A percentile compares a stretch with the other conserved stretches of the same genome.
Evolutionary conservation across 495 filamentous ascomycete species (phyloP).

Genomic region (Tricharina praecox): DNA sequence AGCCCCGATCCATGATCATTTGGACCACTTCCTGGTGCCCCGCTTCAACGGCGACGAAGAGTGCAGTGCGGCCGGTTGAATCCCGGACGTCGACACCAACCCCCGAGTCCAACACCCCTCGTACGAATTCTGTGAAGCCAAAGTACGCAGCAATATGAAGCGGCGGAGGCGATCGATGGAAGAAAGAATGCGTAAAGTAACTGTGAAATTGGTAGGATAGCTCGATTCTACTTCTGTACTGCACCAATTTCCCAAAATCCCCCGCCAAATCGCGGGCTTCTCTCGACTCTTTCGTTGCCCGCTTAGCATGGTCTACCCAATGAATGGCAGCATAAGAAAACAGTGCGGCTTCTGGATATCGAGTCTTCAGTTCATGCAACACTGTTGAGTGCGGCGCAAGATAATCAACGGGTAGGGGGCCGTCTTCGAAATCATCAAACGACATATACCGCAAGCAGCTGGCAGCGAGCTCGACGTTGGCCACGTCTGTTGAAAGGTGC

Average conservation of each 20-base stretch:
- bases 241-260: constrained; percentile 2
- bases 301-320: constrained; percentile 10
- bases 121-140: neutral
- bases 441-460: constrained; percentile 6
- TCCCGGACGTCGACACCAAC: too few species aligned
- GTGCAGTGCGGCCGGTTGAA: too few species aligned
- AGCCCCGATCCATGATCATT: too few species aligned
- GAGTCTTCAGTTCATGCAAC: neutral
- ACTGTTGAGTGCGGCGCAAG: neutral
- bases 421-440: constrained; percentile 2
- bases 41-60: too few species aligned
- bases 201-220: constrained; percentile 6
- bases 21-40: too few species aligned
- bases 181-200: neutral
- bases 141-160: neutral
- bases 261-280: neutral
- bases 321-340: constrained; percentile 8
- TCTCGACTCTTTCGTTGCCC: neutral
- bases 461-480: constrained; percentile 6
- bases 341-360: constrained; percentile 2
- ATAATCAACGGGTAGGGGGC: neutral
- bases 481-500: neutral
- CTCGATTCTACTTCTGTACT: constrained; percentile 4
- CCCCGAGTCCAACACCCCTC: too few species aligned
- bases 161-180: neutral